Evolutionary conservation across 345 rosid genomes (phyloP), one percentile per base, ranked within the genome.

Genomic region (Carallia pectinifolia): DNA sequence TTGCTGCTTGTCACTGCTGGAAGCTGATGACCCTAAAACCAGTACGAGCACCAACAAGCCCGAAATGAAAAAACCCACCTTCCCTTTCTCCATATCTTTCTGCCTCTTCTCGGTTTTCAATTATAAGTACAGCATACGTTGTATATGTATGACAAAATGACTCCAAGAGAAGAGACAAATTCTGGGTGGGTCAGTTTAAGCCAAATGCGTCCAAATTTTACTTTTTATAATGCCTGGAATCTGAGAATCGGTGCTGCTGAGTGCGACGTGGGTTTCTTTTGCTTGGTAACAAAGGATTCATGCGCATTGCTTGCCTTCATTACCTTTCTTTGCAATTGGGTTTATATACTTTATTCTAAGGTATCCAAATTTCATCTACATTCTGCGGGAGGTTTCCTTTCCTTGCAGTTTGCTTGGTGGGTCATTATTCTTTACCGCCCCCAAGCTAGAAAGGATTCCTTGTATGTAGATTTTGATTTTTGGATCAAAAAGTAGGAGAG

Each of bases 21-120:
- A 65, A 6, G 68, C 54, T 17, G 77, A 68, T 4, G 78, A 53
- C 17, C 68, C 53, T 69, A 71, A 40, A 53, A 73, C 36, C 54
- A 64, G 6, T 6, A 38, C 1, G 1, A 66, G 53, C 40, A 69
- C 30, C 58, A 65, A 7, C 8, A 63, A 0, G 40, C 40, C 31
- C 62, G 61, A 53, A 65, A 53, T 30, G 62, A 27, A 69, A 34
- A 78, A 53, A 19, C 72, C 71, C 67, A 53, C 53, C 66, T 59
- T 37, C 77, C 67, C 68, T 4, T 62, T 50, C 5, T 53, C 4
- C 18, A 23, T 23, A 19, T 52, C 10, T 19, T 13, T 16, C 6
- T 27, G 5, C 9, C 31, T 56, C 34, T 44, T 44, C 50, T 12
- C 50, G 3, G 50, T 44, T 10, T 44, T 44, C 50, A 44, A 44